Evolutionary conservation across 2,329 filamentous ascomycete species (phyloP).

Genomic region (Cladorrhinum sp.): DNA sequence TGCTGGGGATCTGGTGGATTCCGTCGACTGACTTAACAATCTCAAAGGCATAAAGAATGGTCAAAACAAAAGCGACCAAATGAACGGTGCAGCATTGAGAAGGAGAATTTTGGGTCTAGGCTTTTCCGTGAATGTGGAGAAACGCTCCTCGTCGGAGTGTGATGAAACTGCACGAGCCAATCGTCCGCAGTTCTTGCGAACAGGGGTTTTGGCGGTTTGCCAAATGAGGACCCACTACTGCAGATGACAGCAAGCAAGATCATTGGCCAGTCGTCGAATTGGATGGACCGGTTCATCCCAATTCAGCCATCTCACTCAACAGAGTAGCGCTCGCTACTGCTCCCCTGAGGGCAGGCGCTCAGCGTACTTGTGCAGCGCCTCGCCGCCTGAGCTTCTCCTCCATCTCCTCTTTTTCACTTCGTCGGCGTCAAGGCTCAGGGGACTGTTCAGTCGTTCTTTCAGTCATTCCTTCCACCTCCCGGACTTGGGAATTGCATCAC

Average conservation of each 20-base stretch:
- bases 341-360: conserved; percentile 22
- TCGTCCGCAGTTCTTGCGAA: background rate
- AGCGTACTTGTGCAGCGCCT: conserved; percentile 20
- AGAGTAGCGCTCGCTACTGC: conserved; percentile 16
- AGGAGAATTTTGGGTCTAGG: background rate
- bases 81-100: background rate
- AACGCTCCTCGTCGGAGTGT: background rate
- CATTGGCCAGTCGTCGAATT: conserved; percentile 2
- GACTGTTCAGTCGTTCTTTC: conserved; percentile 39
- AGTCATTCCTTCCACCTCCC: conserved; percentile 32
- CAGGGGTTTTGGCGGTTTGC: background rate
- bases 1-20: background rate
- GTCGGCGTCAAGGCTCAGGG: conserved; percentile 25
- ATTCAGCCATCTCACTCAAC: conserved; percentile 15
- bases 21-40: background rate
- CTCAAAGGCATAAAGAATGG: background rate
- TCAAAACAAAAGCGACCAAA: background rate
- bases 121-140: background rate
- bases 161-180: background rate
- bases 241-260: background rate
- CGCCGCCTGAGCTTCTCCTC: conserved; percentile 25
- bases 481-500: conserved; percentile 19
- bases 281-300: conserved; percentile 19
- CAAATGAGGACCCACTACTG: background rate
- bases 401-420: conserved; percentile 27